Conservation (phyloP, 306 rosid species). For the Begonia fuchsioides region DNA sequence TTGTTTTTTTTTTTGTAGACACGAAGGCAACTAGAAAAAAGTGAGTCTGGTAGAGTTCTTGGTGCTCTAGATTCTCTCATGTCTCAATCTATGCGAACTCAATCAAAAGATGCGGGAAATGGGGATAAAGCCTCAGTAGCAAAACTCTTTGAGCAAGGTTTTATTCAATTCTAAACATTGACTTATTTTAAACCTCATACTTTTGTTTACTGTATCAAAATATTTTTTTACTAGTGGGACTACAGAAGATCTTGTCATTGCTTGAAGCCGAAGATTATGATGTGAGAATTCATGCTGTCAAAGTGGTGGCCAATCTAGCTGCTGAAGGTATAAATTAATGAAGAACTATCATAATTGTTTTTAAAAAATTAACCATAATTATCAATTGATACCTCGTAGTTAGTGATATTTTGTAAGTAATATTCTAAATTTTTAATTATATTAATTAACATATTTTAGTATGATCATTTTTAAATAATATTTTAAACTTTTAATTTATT, state of each 20-base stretch:
- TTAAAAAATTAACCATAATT: too few relatives aligned
- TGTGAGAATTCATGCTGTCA: slow-evolving; percentile 91
- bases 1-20: slow-evolving; percentile 26
- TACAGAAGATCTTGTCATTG: slow-evolving; percentile 91
- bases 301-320: slow-evolving; percentile 98
- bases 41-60: slow-evolving; percentile 34
- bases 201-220: slow-evolving; percentile 5
- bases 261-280: slow-evolving; percentile 95
- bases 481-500: too few relatives aligned
- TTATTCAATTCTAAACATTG: slow-evolving; percentile 9
- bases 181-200: neutral
- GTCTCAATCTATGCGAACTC: slow-evolving; percentile 49
- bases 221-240: slow-evolving; percentile 56
- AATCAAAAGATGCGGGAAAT: slow-evolving; percentile 42
- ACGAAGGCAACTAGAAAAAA: slow-evolving; percentile 39
- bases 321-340: slow-evolving; percentile 61
- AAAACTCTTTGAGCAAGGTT: slow-evolving; percentile 98
- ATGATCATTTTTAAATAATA: too few relatives aligned
- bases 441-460: too few relatives aligned
- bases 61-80: slow-evolving; percentile 49
- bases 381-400: too few relatives aligned
- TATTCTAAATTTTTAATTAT: too few relatives aligned
- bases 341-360: too few relatives aligned
- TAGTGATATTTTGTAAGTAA: too few relatives aligned
- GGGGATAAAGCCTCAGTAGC: slow-evolving; percentile 87